Conservation (phyloP, 139 green algal genomes). For the Chlorella sp. region DNA sequence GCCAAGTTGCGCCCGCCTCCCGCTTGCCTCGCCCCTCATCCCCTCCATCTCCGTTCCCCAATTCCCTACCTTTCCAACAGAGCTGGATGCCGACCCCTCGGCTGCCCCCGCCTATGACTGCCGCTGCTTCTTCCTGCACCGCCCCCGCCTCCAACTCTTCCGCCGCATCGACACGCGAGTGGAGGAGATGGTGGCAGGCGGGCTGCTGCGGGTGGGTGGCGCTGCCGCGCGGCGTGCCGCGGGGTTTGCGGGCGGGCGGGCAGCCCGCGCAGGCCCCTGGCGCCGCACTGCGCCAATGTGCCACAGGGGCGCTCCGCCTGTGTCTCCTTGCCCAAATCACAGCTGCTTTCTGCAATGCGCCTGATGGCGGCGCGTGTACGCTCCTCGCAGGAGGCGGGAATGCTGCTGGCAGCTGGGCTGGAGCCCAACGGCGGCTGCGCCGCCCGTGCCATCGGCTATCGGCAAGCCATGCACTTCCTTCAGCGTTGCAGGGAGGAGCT, state of each 20-base stretch:
- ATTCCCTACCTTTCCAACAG: conserved; percentile 28
- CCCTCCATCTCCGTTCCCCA: too few relatives aligned
- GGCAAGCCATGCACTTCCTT: conserved; percentile 56
- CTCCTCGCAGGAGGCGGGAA: conserved; percentile 45
- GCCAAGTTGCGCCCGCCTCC: too few relatives aligned
- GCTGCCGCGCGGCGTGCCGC: background rate
- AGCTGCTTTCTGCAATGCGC: background rate
- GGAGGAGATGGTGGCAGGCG: conserved; percentile 77
- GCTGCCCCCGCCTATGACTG: conserved; percentile 59
- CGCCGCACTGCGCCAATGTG: background rate
- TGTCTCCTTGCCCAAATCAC: background rate
- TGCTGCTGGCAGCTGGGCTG: conserved; percentile 55
- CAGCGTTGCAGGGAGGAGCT: conserved; percentile 15
- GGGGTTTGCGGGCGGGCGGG: too few relatives aligned
- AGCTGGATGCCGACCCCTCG: conserved; percentile 30
- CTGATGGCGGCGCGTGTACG: background rate
- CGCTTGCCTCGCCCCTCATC: too few relatives aligned
- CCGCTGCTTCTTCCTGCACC: conserved; percentile 84
- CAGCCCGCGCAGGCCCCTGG: background rate
- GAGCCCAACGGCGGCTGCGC: conserved; percentile 55
- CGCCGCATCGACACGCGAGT: conserved; percentile 71
- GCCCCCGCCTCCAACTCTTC: conserved; percentile 72
- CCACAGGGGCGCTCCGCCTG: background rate
- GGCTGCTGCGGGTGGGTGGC: conserved; percentile 42
- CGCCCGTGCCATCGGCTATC: conserved; percentile 76